phyloP scores from a whole-genome alignment of 306 rosid genomes.

The Myrica gale region DNA sequence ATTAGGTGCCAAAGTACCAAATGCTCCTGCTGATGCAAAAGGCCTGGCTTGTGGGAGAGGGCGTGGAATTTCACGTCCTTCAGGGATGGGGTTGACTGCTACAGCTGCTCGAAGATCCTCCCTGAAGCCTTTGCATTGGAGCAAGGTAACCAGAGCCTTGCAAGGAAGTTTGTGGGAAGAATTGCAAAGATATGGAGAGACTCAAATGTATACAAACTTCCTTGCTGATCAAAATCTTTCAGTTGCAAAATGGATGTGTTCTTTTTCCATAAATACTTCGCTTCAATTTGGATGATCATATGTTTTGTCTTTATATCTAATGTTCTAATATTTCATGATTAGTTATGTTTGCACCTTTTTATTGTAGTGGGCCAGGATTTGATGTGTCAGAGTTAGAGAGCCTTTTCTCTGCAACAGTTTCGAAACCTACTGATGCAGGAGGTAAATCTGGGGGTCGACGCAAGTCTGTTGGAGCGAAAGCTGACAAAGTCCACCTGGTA shows the following conservation, averaged over 20 bases:
- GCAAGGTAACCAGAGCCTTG: constrained; percentile 85
- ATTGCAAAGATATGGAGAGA: constrained; percentile 79
- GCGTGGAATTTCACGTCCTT: constrained; percentile 70
- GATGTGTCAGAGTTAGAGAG: constrained; percentile 89
- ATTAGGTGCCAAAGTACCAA: constrained; percentile 53
- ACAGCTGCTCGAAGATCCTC: constrained; percentile 66
- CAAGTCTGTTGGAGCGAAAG: constrained; percentile 78
- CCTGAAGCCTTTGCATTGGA: constrained; percentile 92
- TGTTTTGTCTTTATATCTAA: not conserved
- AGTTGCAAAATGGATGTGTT: constrained; percentile 3
- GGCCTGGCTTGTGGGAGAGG: constrained; percentile 64
- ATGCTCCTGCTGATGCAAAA: constrained; percentile 42
- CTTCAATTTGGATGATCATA: constrained; percentile 10
- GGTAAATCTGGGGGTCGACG: constrained; percentile 72
- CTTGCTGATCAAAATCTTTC: constrained; percentile 9
- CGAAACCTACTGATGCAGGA: constrained; percentile 73
- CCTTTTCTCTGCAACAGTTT: constrained; percentile 84
- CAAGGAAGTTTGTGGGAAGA: constrained; percentile 99
- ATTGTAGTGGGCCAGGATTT: constrained; percentile 81
- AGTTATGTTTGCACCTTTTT: constrained; percentile 30
- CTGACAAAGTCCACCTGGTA: constrained; percentile 90
- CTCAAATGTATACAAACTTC: constrained; percentile 60
- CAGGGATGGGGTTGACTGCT: constrained; percentile 42
- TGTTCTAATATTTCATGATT: constrained; percentile 25
- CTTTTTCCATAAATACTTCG: constrained; percentile 8